Conservation (phyloP, 2,329 filamentous ascomycete species). For the Aspergillus calidoustus region DNA sequence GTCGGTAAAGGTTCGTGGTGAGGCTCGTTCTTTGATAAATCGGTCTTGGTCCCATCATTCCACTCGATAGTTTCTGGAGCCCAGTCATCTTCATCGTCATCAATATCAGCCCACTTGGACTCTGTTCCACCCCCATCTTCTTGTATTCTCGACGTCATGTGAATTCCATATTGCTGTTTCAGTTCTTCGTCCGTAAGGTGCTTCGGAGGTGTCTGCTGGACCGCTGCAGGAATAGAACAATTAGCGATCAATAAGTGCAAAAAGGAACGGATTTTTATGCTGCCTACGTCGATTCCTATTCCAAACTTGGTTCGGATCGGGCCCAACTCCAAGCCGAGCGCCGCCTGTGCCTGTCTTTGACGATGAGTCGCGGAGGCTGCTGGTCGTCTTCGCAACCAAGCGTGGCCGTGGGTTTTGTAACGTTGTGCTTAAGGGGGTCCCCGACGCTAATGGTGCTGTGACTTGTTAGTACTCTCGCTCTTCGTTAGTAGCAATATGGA, state of each 20-base stretch:
- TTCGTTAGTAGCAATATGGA: neutral
- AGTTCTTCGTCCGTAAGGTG: slow-evolving; percentile 71
- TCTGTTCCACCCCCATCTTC: slow-evolving; percentile 66
- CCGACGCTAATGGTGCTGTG: slow-evolving; percentile 42
- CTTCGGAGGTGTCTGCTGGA: slow-evolving; percentile 61
- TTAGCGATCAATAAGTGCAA: slow-evolving; percentile 24
- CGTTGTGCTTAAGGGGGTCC: slow-evolving; percentile 43
- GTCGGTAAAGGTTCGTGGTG: slow-evolving; percentile 41
- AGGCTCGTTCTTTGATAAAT: slow-evolving; percentile 45
- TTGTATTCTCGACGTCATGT: slow-evolving; percentile 67
- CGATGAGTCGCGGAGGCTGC: slow-evolving; percentile 55
- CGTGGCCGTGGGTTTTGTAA: slow-evolving; percentile 60
- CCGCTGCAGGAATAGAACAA: slow-evolving; percentile 42
- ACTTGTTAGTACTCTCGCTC: slow-evolving; percentile 16
- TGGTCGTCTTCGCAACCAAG: slow-evolving; percentile 66
- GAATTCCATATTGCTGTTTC: slow-evolving; percentile 71
- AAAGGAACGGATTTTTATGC: neutral
- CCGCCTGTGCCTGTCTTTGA: slow-evolving; percentile 54
- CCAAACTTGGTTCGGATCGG: slow-evolving; percentile 71
- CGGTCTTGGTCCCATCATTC: slow-evolving; percentile 71
- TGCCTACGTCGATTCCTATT: slow-evolving; percentile 67
- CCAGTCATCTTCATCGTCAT: slow-evolving; percentile 72
- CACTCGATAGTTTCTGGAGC: slow-evolving; percentile 70
- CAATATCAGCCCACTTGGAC: slow-evolving; percentile 71
- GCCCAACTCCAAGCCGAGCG: slow-evolving; percentile 54